These are phyloP conservation scores for Moringa oleifera DNA, from an alignment of 345 rosid species.

Conservation along the genomic window DNA sequence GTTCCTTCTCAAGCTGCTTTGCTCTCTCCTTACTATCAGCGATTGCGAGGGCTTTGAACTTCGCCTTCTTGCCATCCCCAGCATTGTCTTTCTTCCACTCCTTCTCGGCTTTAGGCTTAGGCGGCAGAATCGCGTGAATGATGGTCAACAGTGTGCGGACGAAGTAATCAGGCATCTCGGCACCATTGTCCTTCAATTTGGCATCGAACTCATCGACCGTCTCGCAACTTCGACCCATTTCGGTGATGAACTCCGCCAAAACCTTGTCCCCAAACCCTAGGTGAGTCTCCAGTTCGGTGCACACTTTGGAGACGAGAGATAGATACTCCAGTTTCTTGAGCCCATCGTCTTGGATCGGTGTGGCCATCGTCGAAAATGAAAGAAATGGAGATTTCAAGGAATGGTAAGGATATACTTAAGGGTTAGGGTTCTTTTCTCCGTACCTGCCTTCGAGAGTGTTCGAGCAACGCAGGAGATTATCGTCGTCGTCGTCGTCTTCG, in stretches of 20 bases:
- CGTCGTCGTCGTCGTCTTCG: too few species aligned
- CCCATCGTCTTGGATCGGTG: slow-evolving; percentile 23
- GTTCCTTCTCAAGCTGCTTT: slow-evolving; percentile 60
- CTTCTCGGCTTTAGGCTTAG: slow-evolving; percentile 38
- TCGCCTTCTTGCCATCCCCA: slow-evolving; percentile 33
- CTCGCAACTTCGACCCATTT: slow-evolving; percentile 37
- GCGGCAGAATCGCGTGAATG: slow-evolving; percentile 84
- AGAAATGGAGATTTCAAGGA: neutral
- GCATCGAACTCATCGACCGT: slow-evolving; percentile 69
- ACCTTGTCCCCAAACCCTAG: slow-evolving; percentile 71
- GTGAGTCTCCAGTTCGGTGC: slow-evolving; percentile 76
- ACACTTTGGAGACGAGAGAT: slow-evolving; percentile 74
- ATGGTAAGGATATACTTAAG: neutral
- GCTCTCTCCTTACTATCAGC: slow-evolving; percentile 60
- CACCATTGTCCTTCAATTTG: slow-evolving; percentile 65
- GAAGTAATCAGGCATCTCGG: slow-evolving; percentile 89
- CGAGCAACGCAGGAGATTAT: too few species aligned
- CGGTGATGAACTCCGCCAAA: slow-evolving; percentile 74
- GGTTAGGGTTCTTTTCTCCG: neutral
- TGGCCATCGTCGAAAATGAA: neutral
- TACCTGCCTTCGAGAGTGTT: too few species aligned
- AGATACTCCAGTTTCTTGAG: slow-evolving; percentile 31
- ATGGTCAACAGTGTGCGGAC: slow-evolving; percentile 68
- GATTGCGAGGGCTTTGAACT: slow-evolving; percentile 65
- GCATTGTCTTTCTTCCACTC: slow-evolving; percentile 22